Evolutionary conservation across 805 yeast species (phyloP), one percentile per base, ranked within the genome.

Genomic region (Saturnispora saitoi): DNA sequence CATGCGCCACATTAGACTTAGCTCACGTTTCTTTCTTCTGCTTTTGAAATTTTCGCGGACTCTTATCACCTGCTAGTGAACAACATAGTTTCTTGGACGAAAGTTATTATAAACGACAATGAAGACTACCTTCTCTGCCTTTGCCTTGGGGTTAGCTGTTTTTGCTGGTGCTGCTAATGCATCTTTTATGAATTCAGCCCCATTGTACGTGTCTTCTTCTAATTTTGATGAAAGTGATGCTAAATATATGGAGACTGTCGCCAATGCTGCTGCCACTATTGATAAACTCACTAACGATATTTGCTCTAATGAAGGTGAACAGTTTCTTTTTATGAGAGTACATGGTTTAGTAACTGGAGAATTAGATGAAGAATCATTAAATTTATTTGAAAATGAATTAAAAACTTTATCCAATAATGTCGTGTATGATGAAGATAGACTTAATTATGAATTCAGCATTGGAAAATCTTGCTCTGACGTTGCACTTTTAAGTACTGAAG

Each of bases 31-130:
- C 4, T 62, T 62, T 46, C 83, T 66, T 3, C 71, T 63, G 40
- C 95, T 95, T 24, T 1, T 24, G 11, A 37, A 22, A 12, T 37
- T 22, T 37, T 37, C 41, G 41, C 41, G 41, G 29, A 42, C 76
- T 68, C 60, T 84, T 60, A 9, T 84, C 68, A 61, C 86, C 85
- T 44, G n/a, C n/a, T n/a, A 84, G 57, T 67, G 86, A 85, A 17
- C 78, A 77, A 62, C 85, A 84, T 52, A 73, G 75, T 2, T 58
- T 54, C 4, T 85, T 80, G 45, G 7, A 34, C 19, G 86, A 66
- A 44, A 64, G 68, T 64, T 87, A 95, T 14, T 62, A 62, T 56
- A 83, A 80, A 15, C 62, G 60, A 42, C 85, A 14, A 42, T 32
- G 45, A 42, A 31, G 45, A 42, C 19, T 11, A 14, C n/a, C 24